phyloP scores from a whole-genome alignment of 2,329 filamentous ascomycete genomes.

The Aspergillus melleus region DNA sequence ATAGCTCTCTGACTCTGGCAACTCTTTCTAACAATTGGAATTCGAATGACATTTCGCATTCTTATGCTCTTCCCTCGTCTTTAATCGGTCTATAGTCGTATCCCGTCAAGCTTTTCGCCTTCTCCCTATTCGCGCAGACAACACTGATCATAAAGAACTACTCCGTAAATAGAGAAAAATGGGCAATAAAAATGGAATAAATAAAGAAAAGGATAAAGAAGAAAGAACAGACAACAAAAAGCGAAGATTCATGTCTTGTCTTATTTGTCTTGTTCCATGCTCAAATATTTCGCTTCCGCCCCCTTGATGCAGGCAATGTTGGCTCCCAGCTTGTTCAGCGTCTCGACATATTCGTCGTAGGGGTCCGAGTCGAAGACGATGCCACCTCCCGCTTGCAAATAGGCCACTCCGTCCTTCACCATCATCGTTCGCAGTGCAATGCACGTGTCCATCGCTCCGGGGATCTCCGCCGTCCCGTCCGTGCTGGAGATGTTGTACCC shows the following conservation, averaged over 20 bases:
- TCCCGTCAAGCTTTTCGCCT: background rate
- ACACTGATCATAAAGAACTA: too few relatives aligned
- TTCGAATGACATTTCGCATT: background rate
- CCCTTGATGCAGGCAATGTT: conserved; percentile 86
- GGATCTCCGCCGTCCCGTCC: conserved; percentile 60
- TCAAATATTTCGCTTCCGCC: conserved; percentile 70
- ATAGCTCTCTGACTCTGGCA: too few relatives aligned
- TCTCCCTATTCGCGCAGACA: background rate
- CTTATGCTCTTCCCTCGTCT: background rate
- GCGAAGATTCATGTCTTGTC: background rate
- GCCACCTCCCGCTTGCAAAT: conserved; percentile 81
- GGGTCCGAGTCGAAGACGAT: conserved; percentile 94
- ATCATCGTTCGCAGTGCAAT: conserved; percentile 89
- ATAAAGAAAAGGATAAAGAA: background rate
- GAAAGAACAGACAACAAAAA: background rate
- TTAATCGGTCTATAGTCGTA: background rate
- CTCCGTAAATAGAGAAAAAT: background rate
- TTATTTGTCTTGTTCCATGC: conserved; percentile 33
- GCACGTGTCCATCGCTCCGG: conserved; percentile 90
- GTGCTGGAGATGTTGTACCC: conserved; percentile 74
- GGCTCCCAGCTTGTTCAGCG: conserved; percentile 90
- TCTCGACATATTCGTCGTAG: conserved; percentile 92
- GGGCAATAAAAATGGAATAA: background rate
- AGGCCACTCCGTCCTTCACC: conserved; percentile 85
- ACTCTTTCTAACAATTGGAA: too few relatives aligned